Conservation (phyloP, 257 asterid genomes). For the Galeopsis tetrahit region DNA sequence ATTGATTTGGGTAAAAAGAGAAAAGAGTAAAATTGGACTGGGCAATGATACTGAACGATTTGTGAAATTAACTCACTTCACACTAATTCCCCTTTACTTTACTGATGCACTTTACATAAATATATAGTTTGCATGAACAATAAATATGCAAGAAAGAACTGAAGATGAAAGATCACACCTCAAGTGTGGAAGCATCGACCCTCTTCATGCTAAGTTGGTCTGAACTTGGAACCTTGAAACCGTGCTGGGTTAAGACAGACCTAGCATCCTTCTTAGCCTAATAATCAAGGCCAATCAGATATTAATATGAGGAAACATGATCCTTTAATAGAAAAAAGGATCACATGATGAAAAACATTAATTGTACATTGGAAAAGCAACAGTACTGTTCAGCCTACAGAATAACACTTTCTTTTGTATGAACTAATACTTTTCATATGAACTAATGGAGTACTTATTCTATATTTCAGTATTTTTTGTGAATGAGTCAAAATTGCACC, state of each 20-base stretch:
- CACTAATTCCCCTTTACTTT: neutral
- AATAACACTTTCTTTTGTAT: too few relatives aligned
- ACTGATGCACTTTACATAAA: neutral
- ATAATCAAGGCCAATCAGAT: constrained; percentile 30
- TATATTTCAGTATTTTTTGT: too few relatives aligned
- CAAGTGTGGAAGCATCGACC: constrained; percentile 78
- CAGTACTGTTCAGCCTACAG: too few relatives aligned
- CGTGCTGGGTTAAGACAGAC: constrained; percentile 57
- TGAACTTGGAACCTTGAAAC: constrained; percentile 79
- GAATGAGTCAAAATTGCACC: too few relatives aligned
- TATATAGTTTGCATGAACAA: neutral
- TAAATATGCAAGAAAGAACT: neutral
- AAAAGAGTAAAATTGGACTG: too few relatives aligned
- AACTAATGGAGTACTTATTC: too few relatives aligned
- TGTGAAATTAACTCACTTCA: too few relatives aligned
- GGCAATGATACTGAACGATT: too few relatives aligned
- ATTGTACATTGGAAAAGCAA: too few relatives aligned
- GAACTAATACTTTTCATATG: too few relatives aligned
- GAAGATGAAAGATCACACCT: constrained; percentile 58
- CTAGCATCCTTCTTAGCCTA: constrained; percentile 86
- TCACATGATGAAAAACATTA: too few relatives aligned
- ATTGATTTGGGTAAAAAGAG: too few relatives aligned
- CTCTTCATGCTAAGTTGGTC: constrained; percentile 75
- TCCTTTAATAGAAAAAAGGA: neutral
- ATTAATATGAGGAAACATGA: constrained; percentile 12